Evolutionary conservation across 495 filamentous ascomycete genomes (phyloP).

Genomic region (Extremus antarcticus): DNA sequence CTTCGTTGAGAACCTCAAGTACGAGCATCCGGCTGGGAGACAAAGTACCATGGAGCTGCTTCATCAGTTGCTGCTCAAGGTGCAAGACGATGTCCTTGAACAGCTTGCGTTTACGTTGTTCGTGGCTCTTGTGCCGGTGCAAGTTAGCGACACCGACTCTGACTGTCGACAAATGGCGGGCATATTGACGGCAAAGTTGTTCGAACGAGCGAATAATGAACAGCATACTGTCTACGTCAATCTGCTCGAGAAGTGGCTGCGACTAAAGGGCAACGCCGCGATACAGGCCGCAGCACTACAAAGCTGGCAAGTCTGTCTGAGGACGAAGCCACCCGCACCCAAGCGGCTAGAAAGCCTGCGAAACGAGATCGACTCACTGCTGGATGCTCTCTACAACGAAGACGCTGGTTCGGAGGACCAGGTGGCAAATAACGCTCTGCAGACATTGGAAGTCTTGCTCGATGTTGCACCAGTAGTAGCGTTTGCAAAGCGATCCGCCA

Average conservation of each 20-base stretch:
- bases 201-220: constrained; percentile 67
- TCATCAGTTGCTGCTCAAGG: constrained; percentile 70
- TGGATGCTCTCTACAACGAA: constrained; percentile 1
- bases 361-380: constrained; percentile 13
- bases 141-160: constrained; percentile 77
- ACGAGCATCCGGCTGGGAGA: constrained; percentile 74
- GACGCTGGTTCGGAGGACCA: background rate
- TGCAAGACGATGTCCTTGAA: constrained; percentile 66
- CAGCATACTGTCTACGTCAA: constrained; percentile 53
- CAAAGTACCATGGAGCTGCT: constrained; percentile 86
- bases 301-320: constrained; percentile 72
- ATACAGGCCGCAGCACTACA: constrained; percentile 65
- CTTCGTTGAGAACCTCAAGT: constrained; percentile 80
- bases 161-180: constrained; percentile 79
- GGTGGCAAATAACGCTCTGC: constrained; percentile 37
- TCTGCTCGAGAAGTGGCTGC: constrained; percentile 65
- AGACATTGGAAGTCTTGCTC: constrained; percentile 39
- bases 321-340: constrained; percentile 49
- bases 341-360: constrained; percentile 44
- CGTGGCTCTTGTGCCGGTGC: constrained; percentile 69
- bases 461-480: constrained; percentile 51
- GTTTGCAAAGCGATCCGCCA: constrained; percentile 43
- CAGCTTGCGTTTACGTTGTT: constrained; percentile 75
- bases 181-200: constrained; percentile 65
- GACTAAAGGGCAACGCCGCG: constrained; percentile 55